Conservation (phyloP, 805 yeast genomes). For the Candida krabiensis region DNA sequence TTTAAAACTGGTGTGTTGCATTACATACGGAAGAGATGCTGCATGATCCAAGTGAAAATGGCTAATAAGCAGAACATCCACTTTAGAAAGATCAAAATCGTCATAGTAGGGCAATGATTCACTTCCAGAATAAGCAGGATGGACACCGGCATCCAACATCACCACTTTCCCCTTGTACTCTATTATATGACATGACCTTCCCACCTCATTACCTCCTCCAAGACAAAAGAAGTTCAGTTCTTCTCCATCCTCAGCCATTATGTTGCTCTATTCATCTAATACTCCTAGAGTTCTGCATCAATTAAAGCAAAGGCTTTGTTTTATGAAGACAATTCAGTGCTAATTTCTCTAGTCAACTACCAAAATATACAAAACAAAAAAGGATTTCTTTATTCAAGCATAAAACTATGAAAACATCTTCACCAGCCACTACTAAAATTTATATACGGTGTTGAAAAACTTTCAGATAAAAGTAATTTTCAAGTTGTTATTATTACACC, state of each 20-base stretch:
- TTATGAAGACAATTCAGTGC: neutral
- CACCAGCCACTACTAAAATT: neutral
- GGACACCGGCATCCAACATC: slow-evolving; percentile 98
- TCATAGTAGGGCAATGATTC: slow-evolving; percentile 94
- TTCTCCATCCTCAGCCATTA: slow-evolving; percentile 19
- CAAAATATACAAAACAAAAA: slow-evolving; percentile 3
- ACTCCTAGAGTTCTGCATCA: neutral
- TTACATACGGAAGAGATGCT: slow-evolving; percentile 94
- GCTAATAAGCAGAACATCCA: slow-evolving; percentile 83
- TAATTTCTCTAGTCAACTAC: no score
- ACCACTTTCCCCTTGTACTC: slow-evolving; percentile 92
- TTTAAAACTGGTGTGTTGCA: slow-evolving; percentile 92
- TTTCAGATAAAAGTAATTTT: neutral
- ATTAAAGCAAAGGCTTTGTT: neutral
- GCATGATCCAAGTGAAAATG: slow-evolving; percentile 99
- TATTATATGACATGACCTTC: slow-evolving; percentile 90
- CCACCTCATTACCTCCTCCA: slow-evolving; percentile 99
- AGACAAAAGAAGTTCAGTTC: slow-evolving; percentile 75
- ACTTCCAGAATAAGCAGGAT: slow-evolving; percentile 90
- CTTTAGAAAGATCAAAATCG: slow-evolving; percentile 85
- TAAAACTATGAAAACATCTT: neutral
- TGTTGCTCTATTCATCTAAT: slow-evolving; percentile 6
- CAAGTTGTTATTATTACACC: neutral
- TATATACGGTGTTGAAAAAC: neutral
- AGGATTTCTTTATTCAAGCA: neutral